These are phyloP conservation scores for Sporothrix humicola DNA, from an alignment of 2,329 filamentous ascomycete species.

Conservation along the genomic window DNA sequence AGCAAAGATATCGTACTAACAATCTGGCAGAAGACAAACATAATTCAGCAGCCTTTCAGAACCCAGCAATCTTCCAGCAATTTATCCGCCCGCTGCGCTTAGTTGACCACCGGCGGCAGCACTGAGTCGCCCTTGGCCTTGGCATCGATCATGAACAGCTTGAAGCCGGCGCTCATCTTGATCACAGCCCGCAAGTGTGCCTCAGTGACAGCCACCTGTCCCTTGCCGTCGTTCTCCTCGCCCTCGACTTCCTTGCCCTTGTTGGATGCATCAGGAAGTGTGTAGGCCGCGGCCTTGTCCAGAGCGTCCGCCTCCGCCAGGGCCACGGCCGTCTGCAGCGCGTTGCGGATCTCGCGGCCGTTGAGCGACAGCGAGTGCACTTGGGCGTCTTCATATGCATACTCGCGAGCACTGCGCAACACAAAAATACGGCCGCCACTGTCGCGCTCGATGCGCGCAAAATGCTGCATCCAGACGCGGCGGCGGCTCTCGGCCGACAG, in stretches of 20 bases:
- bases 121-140: background rate
- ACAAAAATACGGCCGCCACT: conserved; percentile 48
- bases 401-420: conserved; percentile 48
- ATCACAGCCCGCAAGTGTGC: conserved; percentile 47
- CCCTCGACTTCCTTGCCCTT: background rate
- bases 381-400: conserved; percentile 47
- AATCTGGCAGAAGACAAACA: background rate
- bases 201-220: conserved; percentile 43
- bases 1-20: background rate
- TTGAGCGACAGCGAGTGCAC: conserved; percentile 51
- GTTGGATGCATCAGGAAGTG: too few relatives aligned
- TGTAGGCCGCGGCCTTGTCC: background rate
- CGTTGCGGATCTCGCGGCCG: conserved; percentile 47
- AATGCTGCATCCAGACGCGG: conserved; percentile 54
- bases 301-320: conserved; percentile 46
- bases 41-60: background rate
- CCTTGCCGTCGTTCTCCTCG: conserved; percentile 42
- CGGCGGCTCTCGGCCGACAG: conserved; percentile 51
- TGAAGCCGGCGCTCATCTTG: conserved; percentile 50
- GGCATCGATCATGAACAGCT: conserved; percentile 42
- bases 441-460: conserved; percentile 54
- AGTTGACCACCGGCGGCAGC: too few relatives aligned
- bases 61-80: background rate
- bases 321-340: conserved; percentile 45
- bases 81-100: too few relatives aligned